These are phyloP conservation scores for Thielaviopsis populi DNA, from an alignment of 2,329 filamentous ascomycete species.

Conservation along the genomic window DNA sequence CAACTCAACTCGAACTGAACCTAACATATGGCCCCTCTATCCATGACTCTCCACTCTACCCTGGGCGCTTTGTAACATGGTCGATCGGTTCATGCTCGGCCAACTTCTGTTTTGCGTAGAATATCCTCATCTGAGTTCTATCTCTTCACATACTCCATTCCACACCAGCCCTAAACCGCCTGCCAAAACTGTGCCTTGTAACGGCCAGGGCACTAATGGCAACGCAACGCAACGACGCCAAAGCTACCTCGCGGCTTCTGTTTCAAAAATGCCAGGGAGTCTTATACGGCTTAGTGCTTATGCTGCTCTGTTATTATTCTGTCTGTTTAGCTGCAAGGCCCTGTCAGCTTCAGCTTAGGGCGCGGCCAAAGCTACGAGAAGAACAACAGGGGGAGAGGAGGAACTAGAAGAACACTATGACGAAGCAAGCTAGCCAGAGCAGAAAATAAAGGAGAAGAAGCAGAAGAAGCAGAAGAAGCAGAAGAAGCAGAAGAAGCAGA, in stretches of 20 bases:
- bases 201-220: background rate
- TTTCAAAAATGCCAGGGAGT: background rate
- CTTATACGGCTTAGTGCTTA: background rate
- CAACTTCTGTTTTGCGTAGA: background rate
- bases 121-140: background rate
- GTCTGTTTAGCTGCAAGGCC: background rate
- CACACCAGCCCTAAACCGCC: background rate
- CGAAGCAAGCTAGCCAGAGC: background rate
- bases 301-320: background rate
- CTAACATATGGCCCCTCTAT: background rate
- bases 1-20: background rate
- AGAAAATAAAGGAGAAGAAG: too few relatives aligned
- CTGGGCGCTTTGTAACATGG: background rate
- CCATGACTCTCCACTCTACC: background rate
- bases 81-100: background rate
- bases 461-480: too few relatives aligned
- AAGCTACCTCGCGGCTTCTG: background rate
- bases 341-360: background rate
- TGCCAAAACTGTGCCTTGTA: background rate
- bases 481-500: too few relatives aligned
- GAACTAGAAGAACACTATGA: background rate
- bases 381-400: background rate
- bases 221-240: background rate
- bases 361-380: background rate
- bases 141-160: too few relatives aligned